A percentile compares a stretch with the other conserved stretches of the same genome.
Evolutionary conservation across 192 early-diverging fungal genomes (phyloP).

Genomic region (Coemansia sp.): DNA sequence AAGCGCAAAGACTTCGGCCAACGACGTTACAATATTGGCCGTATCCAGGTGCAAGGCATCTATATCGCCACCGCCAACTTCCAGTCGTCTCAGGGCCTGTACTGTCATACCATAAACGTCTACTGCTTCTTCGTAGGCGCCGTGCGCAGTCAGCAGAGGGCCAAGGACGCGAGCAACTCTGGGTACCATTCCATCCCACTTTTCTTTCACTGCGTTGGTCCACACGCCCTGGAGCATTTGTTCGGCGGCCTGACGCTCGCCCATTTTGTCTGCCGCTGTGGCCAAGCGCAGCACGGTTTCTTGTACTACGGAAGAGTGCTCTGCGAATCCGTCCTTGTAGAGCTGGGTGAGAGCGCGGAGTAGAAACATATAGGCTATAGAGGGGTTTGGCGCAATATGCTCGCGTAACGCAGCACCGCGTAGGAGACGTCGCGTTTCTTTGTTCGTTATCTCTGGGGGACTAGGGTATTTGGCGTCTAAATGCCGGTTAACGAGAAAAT

Average conservation of each 20-base stretch:
- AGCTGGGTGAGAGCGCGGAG: constrained; percentile 44
- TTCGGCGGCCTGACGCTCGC: constrained; percentile 34
- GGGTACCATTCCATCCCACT: constrained; percentile 19
- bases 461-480: constrained; percentile 30
- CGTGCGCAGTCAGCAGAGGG: constrained; percentile 15
- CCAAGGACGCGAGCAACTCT: constrained; percentile 33
- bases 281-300: constrained; percentile 45
- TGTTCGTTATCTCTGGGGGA: constrained; percentile 10
- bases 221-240: constrained; percentile 30
- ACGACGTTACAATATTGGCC: constrained; percentile 37
- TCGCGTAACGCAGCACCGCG: constrained; percentile 48
- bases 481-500: constrained; percentile 22
- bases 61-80: neutral
- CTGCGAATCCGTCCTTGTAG: constrained; percentile 30
- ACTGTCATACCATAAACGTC: constrained; percentile 34
- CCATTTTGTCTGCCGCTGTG: constrained; percentile 28
- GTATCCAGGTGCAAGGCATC: constrained; percentile 24
- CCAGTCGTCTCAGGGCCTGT: constrained; percentile 14
- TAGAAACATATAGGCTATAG: constrained; percentile 45
- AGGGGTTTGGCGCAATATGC: constrained; percentile 45
- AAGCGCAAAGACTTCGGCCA: constrained; percentile 49
- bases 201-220: constrained; percentile 16
- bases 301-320: constrained; percentile 34
- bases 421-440: constrained; percentile 32
- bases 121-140: constrained; percentile 8